These are phyloP conservation scores for Hanseniaspora osmophila DNA, from an alignment of 805 yeast species.

Conservation along the genomic window DNA sequence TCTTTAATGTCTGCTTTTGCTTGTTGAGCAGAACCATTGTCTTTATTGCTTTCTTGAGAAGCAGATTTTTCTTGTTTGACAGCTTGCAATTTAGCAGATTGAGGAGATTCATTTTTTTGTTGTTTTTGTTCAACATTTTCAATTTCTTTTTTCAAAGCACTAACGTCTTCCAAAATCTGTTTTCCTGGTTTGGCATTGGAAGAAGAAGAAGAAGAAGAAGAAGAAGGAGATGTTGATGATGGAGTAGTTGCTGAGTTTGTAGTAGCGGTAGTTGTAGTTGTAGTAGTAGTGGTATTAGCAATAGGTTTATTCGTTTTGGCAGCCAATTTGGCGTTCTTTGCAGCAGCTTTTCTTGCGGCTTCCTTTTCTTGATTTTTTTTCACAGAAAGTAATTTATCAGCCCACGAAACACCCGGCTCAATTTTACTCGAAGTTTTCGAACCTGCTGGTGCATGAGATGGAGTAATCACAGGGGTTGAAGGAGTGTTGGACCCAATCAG, in stretches of 20 bases:
- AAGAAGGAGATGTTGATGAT: constrained; percentile 19
- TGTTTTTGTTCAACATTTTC: constrained; percentile 6
- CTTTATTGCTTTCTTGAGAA: constrained; percentile 1
- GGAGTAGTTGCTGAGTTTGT: constrained; percentile 57
- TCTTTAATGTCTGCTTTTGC: constrained; percentile 1
- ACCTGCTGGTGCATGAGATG: constrained; percentile 4
- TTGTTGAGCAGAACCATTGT: not conserved
- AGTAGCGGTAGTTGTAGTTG: constrained; percentile 61
- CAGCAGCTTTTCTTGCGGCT: constrained; percentile 12
- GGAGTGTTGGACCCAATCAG: too few relatives aligned
- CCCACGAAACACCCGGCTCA: constrained; percentile 22
- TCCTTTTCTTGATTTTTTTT: constrained; percentile 7
- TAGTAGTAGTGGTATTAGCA: constrained; percentile 42
- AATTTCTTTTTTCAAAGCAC: constrained; percentile 4
- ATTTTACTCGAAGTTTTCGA: constrained; percentile 1
- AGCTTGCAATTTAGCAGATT: not conserved
- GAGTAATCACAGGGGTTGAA: not conserved
- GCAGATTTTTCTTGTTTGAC: not conserved
- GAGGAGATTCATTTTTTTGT: not conserved
- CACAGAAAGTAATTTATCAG: constrained; percentile 10
- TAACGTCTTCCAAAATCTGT: constrained; percentile 11
- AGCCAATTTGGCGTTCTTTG: constrained; percentile 12
- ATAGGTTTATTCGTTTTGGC: constrained; percentile 8
- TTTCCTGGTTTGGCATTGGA: not conserved
- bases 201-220: not conserved